Percentiles rank a stretch among this genome's conserved stretches.
Conservation (phyloP, 768 basidiomycete species). For the Calocybe indica region DNA sequence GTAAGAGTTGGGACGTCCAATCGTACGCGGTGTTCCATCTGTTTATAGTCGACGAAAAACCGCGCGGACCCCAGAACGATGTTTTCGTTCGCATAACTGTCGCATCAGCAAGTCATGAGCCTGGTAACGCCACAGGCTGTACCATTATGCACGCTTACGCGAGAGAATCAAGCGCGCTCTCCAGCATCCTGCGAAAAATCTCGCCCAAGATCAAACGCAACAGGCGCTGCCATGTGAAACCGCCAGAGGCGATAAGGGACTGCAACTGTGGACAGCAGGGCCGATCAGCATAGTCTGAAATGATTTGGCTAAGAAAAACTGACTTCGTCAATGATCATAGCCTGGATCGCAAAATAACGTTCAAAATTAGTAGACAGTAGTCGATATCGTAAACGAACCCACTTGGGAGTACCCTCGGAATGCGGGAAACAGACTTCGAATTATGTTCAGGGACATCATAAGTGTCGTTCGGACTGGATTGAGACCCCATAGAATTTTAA, state of each 20-base stretch:
- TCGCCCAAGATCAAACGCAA: conserved; percentile 55
- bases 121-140: conserved; percentile 7
- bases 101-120: conserved; percentile 10
- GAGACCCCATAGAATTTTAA: conserved; percentile 38
- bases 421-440: conserved; percentile 74
- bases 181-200: conserved; percentile 54
- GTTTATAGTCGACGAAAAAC: conserved; percentile 72
- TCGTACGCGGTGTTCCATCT: conserved; percentile 70
- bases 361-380: conserved; percentile 5
- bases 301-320: conserved; percentile 14
- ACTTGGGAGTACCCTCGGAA: conserved; percentile 82
- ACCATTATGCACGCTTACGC: conserved; percentile 48
- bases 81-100: conserved; percentile 63
- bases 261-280: conserved; percentile 47
- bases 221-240: conserved; percentile 66
- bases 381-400: conserved; percentile 13
- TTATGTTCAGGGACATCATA: conserved; percentile 64
- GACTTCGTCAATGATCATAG: conserved; percentile 81
- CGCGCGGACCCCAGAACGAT: conserved; percentile 69
- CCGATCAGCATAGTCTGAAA: conserved; percentile 9
- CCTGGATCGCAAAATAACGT: conserved; percentile 28
- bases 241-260: conserved; percentile 58
- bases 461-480: conserved; percentile 68
- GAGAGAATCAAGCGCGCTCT: conserved; percentile 62
- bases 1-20: conserved; percentile 76